phyloP scores from a whole-genome alignment of 352 stramenopile species.

The Saprolegnia parasitica region DNA sequence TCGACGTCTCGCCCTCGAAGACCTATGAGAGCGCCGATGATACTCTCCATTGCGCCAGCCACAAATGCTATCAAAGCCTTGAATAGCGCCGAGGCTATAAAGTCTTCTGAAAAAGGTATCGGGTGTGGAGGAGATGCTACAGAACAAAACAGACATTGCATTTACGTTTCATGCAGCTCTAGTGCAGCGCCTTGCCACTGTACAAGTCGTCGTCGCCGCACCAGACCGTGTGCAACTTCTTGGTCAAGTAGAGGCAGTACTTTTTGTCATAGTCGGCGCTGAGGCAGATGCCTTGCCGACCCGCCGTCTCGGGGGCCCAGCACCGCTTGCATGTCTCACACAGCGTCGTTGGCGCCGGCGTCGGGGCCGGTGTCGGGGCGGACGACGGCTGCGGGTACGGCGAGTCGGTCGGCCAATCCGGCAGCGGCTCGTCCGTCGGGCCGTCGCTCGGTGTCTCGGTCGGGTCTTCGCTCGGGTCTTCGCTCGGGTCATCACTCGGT shows the following conservation, averaged over 20 bases:
- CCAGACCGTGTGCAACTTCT: background rate
- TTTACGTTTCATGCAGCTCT: background rate
- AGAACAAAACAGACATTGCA: too few species aligned
- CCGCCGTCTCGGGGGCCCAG: background rate
- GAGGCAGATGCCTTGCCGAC: background rate
- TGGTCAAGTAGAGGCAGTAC: background rate
- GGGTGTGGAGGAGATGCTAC: too few species aligned
- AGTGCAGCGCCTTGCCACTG: background rate
- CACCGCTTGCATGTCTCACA: background rate
- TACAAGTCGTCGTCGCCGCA: background rate
- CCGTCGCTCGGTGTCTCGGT: background rate
- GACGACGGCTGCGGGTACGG: background rate
- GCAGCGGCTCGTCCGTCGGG: background rate
- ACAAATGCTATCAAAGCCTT: too few species aligned
- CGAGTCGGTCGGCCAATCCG: background rate
- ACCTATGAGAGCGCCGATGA: too few species aligned
- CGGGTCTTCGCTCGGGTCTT: conserved; percentile 6
- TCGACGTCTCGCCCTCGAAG: too few species aligned
- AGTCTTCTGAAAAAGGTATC: too few species aligned
- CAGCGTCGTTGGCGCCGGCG: background rate
- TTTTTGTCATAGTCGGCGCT: background rate
- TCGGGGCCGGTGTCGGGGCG: background rate
- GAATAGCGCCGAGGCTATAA: too few species aligned
- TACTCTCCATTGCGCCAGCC: too few species aligned
- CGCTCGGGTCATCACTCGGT: conserved; percentile 11